Conservation (phyloP, 129 eudicot species). For the Chrysanthemum seticuspe region DNA sequence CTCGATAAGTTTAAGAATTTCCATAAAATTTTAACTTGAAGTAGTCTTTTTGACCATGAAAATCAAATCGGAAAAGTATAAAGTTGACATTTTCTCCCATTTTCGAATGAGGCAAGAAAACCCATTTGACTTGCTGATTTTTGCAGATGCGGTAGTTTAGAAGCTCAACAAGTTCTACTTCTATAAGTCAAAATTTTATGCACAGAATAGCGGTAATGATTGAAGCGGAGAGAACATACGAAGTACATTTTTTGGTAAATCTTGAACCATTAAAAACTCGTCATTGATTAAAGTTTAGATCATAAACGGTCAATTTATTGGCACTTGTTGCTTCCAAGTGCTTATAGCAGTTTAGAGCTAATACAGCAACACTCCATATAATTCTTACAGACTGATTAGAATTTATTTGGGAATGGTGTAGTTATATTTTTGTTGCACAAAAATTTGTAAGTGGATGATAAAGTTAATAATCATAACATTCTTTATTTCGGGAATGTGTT, state of each 20-base stretch:
- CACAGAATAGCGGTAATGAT: slow-evolving; percentile 23
- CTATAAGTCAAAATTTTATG: slow-evolving; percentile 17
- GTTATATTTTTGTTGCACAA: background rate
- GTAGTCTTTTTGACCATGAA: background rate
- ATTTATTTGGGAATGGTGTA: slow-evolving; percentile 1
- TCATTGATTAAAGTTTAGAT: slow-evolving; percentile 20
- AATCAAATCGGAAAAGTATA: background rate
- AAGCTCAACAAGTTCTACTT: slow-evolving; percentile 21
- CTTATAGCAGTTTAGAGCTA: slow-evolving; percentile 12
- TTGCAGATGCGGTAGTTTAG: slow-evolving; percentile 23
- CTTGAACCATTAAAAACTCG: slow-evolving; percentile 26
- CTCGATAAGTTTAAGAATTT: slow-evolving; percentile 3
- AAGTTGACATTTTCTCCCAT: background rate
- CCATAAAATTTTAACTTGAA: slow-evolving; percentile 4
- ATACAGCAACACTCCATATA: background rate
- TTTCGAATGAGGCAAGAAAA: background rate
- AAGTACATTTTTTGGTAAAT: slow-evolving; percentile 13
- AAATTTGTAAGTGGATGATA: slow-evolving; percentile 9
- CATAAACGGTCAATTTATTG: slow-evolving; percentile 7
- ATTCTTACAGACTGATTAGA: slow-evolving; percentile 1
- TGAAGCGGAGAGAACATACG: slow-evolving; percentile 13
- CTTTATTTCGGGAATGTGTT: background rate
- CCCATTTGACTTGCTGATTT: background rate
- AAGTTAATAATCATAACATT: background rate
- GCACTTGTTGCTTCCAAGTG: slow-evolving; percentile 26